A percentile compares a stretch with the other conserved stretches of the same genome.
These are phyloP conservation scores for Scheffersomyces lignicola DNA, from an alignment of 1,139 yeast genomes.

Conservation along the genomic window DNA sequence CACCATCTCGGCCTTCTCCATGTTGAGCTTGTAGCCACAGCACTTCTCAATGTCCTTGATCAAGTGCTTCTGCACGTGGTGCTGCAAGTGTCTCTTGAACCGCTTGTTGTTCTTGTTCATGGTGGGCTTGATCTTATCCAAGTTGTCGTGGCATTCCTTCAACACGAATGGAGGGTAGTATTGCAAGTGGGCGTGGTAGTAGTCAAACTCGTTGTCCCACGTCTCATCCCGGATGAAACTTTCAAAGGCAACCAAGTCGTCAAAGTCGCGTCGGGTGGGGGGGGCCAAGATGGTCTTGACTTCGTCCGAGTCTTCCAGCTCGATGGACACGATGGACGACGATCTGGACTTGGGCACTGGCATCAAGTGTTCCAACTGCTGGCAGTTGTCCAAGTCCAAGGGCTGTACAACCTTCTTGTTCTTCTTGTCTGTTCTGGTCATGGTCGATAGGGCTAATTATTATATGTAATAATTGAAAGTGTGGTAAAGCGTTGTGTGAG, in stretches of 20 bases:
- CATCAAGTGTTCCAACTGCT: conserved; percentile 38
- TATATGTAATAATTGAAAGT: conserved; percentile 3
- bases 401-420: conserved; percentile 24
- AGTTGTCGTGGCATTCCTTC: conserved; percentile 65
- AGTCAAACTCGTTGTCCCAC: conserved; percentile 73
- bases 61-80: conserved; percentile 71
- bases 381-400: conserved; percentile 40
- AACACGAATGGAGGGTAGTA: conserved; percentile 75
- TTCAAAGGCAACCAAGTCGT: conserved; percentile 63
- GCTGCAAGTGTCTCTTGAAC: conserved; percentile 72
- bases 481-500: conserved; percentile 1
- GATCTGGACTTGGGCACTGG: conserved; percentile 40
- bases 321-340: conserved; percentile 32
- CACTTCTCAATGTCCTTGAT: conserved; percentile 64
- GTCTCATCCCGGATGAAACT: conserved; percentile 67
- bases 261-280: conserved; percentile 54
- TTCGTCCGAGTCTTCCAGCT: conserved; percentile 27
- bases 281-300: conserved; percentile 34
- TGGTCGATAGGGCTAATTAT: neutral
- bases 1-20: conserved; percentile 48
- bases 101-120: conserved; percentile 71
- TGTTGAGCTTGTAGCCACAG: conserved; percentile 57
- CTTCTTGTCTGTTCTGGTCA: conserved; percentile 16
- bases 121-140: conserved; percentile 72
- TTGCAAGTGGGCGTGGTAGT: conserved; percentile 62